Evolutionary conservation across 1,139 yeast genomes (phyloP).

Genomic region (Yamadazyma pseudoaaseri): DNA sequence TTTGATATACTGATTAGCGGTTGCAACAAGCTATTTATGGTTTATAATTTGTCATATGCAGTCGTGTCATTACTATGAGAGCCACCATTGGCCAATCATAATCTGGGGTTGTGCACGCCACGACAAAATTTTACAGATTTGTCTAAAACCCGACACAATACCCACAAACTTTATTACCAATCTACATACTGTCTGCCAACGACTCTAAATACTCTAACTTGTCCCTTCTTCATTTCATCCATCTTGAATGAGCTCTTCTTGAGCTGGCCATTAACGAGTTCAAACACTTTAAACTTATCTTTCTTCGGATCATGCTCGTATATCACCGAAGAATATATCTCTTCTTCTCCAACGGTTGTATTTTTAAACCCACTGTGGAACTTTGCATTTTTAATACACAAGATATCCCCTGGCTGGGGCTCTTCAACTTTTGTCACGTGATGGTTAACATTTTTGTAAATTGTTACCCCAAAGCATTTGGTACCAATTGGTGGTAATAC

Average conservation of each 20-base stretch:
- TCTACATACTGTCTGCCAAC: slow-evolving; percentile 16
- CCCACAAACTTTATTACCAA: no score
- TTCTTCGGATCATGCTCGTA: slow-evolving; percentile 74
- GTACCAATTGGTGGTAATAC: slow-evolving; percentile 61
- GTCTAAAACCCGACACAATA: no score
- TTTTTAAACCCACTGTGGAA: slow-evolving; percentile 59
- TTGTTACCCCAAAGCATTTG: slow-evolving; percentile 69
- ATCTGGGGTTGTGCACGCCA: no score
- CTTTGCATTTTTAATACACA: slow-evolving; percentile 71
- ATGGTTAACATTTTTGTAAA: slow-evolving; percentile 49
- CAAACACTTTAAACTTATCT: slow-evolving; percentile 74
- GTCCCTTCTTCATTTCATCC: slow-evolving; percentile 75
- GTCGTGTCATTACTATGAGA: no score
- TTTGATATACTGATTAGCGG: no score
- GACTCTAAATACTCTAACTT: slow-evolving; percentile 69
- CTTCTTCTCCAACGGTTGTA: slow-evolving; percentile 40
- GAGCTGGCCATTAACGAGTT: slow-evolving; percentile 55
- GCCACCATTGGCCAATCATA: no score
- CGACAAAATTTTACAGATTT: no score
- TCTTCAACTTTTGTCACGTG: slow-evolving; percentile 59
- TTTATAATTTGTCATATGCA: no score
- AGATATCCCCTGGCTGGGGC: slow-evolving; percentile 78
- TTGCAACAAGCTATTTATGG: no score
- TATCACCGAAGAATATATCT: slow-evolving; percentile 41
- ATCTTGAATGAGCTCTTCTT: slow-evolving; percentile 64